Percentiles rank a stretch among this genome's conserved stretches.
Conservation (phyloP, 176 grass and related monocot genomes). For the Miscanthus lutarioriparius region DNA sequence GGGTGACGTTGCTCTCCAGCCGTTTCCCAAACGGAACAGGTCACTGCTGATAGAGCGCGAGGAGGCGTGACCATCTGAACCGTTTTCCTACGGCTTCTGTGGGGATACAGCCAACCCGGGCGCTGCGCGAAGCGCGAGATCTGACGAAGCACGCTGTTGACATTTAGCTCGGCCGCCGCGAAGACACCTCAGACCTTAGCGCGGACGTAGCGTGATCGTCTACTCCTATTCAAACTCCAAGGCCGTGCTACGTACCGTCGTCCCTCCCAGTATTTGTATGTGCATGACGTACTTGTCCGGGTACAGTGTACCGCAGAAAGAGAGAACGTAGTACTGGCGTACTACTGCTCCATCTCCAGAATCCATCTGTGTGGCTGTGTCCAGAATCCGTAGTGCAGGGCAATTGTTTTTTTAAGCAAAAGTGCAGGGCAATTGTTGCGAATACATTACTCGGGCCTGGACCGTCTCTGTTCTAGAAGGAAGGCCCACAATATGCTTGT, state of each 20-base stretch:
- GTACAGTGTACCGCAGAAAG: background rate
- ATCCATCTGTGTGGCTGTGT: too few species aligned
- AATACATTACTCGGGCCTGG: background rate
- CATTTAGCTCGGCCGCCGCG: background rate
- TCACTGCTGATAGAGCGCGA: background rate
- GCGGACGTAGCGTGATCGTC: background rate
- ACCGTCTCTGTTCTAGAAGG: background rate
- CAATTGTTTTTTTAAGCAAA: background rate
- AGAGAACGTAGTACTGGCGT: background rate
- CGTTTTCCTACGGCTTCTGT: background rate
- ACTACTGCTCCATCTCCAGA: background rate
- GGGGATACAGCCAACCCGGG: background rate
- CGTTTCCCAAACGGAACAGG: background rate
- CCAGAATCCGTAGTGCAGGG: background rate
- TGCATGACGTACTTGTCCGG: background rate
- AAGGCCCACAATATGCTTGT: background rate
- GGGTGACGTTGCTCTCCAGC: background rate
- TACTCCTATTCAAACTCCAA: background rate
- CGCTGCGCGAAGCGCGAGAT: conserved; percentile 2
- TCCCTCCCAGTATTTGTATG: background rate
- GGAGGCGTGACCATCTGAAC: background rate
- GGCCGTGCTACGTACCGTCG: background rate
- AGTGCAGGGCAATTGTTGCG: background rate
- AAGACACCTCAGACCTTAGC: background rate
- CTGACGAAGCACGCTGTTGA: conserved; percentile 16